Base-by-base conservation (phyloP, 441 rosid species). In the Arabidopsis hybrid region DNA sequence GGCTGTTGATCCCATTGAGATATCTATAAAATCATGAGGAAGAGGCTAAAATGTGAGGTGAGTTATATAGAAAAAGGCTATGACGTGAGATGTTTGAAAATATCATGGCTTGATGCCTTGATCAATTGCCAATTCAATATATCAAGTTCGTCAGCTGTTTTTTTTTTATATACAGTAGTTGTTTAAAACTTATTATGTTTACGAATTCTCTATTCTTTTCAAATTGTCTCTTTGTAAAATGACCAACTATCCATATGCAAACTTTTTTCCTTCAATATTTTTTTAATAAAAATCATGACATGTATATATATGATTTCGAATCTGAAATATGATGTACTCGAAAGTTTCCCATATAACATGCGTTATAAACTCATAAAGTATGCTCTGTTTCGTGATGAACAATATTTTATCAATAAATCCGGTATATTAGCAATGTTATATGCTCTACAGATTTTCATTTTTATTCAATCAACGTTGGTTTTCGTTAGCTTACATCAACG, bases 1-100 rank as follows among this genome's bases (percentile, higher is more conserved):
- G 9, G 81, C 63, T 3, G 76, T 77, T 82, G 84, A 62, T 61
- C 72, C 68, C 74, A 64, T 76, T 50, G 55, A 39, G 40, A 43
- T 12, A n/a, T 8, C 26, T 26, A 26, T 26, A 26, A 26, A 0
- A 26, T 45, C 7, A 2, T 13, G 10, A 31, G 18, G 16, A 1
- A 31, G 17, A 13, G 6, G 11, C 2, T 53, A 29, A 10, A 55
- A 31, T 55, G 10, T 55, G 34, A 51, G 8, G 8, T 51, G 34
- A 40, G 12, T 21, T 52, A 26, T 52, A 52, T 26, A 21, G 34
- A 26, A n/a, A 51, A 10, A 21, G 34, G 14, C 57, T 8, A 4
- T 52, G 39, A 55, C 11, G 17, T 31, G 39, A 31, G 18, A 31
- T 55, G 5, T 31, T 35, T 55, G 38, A 55, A 31, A 55, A 7